Percentiles rank a stretch among this genome's conserved stretches.
phyloP scores from a whole-genome alignment of 2,329 filamentous ascomycete genomes.

The Sclerotinia borealis region DNA sequence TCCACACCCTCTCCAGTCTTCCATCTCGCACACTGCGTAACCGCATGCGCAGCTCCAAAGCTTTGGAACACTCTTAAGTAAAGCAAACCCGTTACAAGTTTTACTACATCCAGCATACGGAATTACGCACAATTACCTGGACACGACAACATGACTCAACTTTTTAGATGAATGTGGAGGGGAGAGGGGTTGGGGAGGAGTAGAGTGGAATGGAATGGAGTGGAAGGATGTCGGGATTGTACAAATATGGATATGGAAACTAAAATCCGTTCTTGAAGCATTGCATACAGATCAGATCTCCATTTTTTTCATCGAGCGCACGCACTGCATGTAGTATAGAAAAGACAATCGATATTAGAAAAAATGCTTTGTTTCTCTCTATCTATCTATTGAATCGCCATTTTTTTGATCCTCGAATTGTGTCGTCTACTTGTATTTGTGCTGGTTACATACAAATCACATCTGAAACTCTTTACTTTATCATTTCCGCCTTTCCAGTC shows the following conservation, averaged over 20 bases:
- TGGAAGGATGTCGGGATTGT: conserved; percentile 19
- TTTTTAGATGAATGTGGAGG: conserved; percentile 19
- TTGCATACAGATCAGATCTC: conserved; percentile 21
- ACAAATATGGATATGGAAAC: conserved; percentile 24
- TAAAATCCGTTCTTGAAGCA: conserved; percentile 26
- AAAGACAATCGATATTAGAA: conserved; percentile 22
- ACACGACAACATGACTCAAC: background rate
- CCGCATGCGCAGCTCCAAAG: conserved; percentile 89
- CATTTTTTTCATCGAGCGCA: conserved; percentile 22
- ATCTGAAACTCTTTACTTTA: background rate
- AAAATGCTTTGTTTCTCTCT: conserved; percentile 3
- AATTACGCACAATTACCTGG: conserved; percentile 10
- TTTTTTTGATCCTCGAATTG: background rate
- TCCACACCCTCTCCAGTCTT: conserved; percentile 61
- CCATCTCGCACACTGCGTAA: conserved; percentile 95
- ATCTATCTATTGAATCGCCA: background rate
- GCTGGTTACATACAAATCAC: background rate
- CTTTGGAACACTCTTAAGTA: conserved; percentile 92
- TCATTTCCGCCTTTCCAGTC: background rate
- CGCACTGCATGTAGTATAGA: conserved; percentile 31
- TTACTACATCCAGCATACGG: conserved; percentile 10
- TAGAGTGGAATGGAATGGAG: conserved; percentile 11
- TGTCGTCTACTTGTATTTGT: background rate
- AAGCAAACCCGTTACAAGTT: conserved; percentile 32
- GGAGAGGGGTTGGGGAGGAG: too few species aligned